These are phyloP conservation scores for Rhizopus arrhizus DNA, from an alignment of 371 early-diverging fungal genomes.

Conservation along the genomic window DNA sequence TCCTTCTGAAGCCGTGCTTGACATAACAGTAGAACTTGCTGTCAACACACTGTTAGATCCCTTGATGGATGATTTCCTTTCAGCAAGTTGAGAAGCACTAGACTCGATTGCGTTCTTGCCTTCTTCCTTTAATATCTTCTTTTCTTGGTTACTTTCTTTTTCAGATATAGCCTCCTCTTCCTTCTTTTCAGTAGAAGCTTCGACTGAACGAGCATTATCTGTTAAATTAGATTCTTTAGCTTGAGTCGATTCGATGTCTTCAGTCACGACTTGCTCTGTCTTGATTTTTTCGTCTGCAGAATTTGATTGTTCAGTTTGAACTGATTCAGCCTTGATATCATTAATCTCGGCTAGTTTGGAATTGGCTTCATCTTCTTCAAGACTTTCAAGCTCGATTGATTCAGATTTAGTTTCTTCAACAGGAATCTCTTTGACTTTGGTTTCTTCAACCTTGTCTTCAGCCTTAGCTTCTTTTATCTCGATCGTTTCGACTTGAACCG, in stretches of 20 bases:
- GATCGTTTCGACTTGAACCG: too few relatives aligned
- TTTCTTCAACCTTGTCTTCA: background rate
- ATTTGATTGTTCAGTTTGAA: too few relatives aligned
- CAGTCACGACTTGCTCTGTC: background rate
- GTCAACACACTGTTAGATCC: background rate
- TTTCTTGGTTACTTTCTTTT: background rate
- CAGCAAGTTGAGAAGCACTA: background rate
- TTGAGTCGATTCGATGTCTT: background rate
- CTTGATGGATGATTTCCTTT: background rate
- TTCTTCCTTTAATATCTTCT: background rate
- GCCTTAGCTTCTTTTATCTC: background rate
- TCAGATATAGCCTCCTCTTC: background rate
- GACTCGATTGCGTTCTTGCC: background rate
- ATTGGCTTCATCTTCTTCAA: background rate
- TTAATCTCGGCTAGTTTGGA: background rate
- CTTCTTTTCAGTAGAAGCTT: background rate
- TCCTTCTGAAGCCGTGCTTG: background rate
- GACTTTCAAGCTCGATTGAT: background rate
- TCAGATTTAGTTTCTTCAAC: background rate
- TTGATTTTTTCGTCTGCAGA: background rate
- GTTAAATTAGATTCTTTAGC: background rate
- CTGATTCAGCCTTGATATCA: background rate
- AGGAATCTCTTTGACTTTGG: background rate
- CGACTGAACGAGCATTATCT: background rate
- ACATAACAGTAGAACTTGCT: background rate